Evolutionary conservation across 1,284 basidiomycete genomes (phyloP).

Genomic region (Schizopora paradoxa): DNA sequence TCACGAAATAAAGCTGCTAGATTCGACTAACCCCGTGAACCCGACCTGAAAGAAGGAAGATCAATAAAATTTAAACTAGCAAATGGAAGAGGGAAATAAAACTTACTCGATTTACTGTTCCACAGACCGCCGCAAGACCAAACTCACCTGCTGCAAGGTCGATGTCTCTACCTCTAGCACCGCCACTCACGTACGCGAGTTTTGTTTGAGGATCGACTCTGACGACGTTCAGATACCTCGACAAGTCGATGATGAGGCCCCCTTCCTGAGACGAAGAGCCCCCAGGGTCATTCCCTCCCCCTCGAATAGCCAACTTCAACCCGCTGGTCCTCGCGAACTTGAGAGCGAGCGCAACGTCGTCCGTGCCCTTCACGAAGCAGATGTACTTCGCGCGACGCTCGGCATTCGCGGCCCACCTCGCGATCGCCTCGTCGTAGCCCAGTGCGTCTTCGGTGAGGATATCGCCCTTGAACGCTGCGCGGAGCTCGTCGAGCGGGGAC

Average conservation of each 20-base stretch:
- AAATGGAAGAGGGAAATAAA: constrained; percentile 10
- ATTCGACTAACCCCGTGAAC: constrained; percentile 41
- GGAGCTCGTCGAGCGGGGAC: constrained; percentile 11
- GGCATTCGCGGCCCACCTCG: constrained; percentile 43
- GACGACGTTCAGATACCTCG: constrained; percentile 38
- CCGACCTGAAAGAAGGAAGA: constrained; percentile 36
- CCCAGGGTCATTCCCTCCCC: constrained; percentile 48
- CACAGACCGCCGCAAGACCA: constrained; percentile 46
- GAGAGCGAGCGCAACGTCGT: constrained; percentile 40
- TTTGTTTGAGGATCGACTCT: constrained; percentile 38
- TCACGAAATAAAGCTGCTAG: background rate
- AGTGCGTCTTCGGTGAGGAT: constrained; percentile 36
- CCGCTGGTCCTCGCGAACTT: constrained; percentile 34
- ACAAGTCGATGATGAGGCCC: constrained; percentile 54
- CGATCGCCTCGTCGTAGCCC: constrained; percentile 36
- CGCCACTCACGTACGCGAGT: constrained; percentile 45
- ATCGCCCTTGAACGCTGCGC: constrained; percentile 37
- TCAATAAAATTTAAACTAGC: background rate
- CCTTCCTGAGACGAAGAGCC: constrained; percentile 45
- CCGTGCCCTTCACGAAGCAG: constrained; percentile 34
- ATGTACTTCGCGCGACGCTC: constrained; percentile 40
- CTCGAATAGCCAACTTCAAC: constrained; percentile 41
- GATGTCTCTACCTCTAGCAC: constrained; percentile 47
- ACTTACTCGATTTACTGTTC: constrained; percentile 51
- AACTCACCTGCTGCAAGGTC: constrained; percentile 43